A percentile compares a stretch with the other conserved stretches of the same genome.
These are phyloP conservation scores for Physaria fendleri DNA, from an alignment of 345 rosid genomes.

Conservation along the genomic window DNA sequence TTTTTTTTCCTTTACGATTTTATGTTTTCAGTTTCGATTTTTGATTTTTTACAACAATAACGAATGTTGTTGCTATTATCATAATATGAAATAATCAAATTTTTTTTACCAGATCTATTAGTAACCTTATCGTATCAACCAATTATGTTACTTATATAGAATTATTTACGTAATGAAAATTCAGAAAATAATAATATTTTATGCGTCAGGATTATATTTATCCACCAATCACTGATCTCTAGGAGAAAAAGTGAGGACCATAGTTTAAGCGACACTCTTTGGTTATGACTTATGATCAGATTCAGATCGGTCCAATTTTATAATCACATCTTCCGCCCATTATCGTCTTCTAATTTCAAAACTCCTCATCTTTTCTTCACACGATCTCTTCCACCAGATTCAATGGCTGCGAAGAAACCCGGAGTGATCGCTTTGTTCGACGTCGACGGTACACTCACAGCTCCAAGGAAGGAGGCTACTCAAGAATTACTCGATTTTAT, in stretches of 20 bases:
- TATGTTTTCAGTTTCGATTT: background rate
- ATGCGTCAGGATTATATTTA: too few relatives aligned
- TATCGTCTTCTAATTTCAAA: conserved; percentile 12
- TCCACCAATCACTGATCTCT: conserved; percentile 30
- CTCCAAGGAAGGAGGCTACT: conserved; percentile 78
- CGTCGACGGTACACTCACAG: conserved; percentile 97
- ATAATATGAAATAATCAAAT: background rate
- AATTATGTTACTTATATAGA: background rate
- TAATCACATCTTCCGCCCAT: too few relatives aligned
- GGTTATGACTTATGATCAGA: too few relatives aligned
- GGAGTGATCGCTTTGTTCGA: conserved; percentile 91
- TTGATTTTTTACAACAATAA: conserved; percentile 7
- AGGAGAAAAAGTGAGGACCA: conserved; percentile 24
- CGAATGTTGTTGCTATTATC: conserved; percentile 6
- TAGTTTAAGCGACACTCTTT: conserved; percentile 26
- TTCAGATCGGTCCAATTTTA: too few relatives aligned
- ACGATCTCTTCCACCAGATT: conserved; percentile 5
- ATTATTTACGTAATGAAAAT: too few relatives aligned
- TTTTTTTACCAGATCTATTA: background rate
- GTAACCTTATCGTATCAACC: background rate
- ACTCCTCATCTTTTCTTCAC: background rate
- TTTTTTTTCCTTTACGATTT: background rate
- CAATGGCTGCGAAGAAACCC: conserved; percentile 45
- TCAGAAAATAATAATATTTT: too few relatives aligned
- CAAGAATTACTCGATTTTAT: conserved; percentile 57